Percentiles rank a stretch among this genome's conserved stretches.
These are phyloP conservation scores for Arthroderma sp. DNA, from an alignment of 2,329 filamentous ascomycete genomes.

Conservation along the genomic window DNA sequence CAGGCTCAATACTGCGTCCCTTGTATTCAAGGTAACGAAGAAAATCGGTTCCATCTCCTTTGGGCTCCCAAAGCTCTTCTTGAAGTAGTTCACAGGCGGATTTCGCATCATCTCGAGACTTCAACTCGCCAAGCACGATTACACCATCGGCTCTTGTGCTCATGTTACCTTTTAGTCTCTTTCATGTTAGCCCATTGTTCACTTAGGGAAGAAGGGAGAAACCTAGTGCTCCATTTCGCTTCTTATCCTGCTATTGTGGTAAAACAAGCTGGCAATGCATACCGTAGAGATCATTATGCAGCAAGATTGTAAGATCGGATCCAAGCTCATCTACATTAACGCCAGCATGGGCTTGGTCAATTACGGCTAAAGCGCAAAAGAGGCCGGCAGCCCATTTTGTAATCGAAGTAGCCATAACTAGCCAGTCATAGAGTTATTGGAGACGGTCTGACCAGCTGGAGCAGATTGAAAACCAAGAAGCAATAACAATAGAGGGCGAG, in stretches of 20 bases:
- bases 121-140: not conserved
- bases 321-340: not conserved
- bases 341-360: not conserved
- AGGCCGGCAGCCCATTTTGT: not conserved
- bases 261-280: too few relatives aligned
- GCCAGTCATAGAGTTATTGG: too few relatives aligned
- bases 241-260: not conserved
- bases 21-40: not conserved
- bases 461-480: too few relatives aligned
- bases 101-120: not conserved
- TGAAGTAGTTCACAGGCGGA: not conserved
- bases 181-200: conserved; percentile 36
- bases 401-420: not conserved
- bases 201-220: conserved; percentile 38
- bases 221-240: conserved; percentile 13
- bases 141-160: not conserved
- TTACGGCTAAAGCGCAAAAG: not conserved
- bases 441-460: too few relatives aligned
- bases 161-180: conserved; percentile 31
- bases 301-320: not conserved
- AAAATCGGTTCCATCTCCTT: not conserved
- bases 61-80: not conserved
- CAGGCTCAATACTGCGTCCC: not conserved
- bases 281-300: not conserved
- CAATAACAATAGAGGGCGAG: too few relatives aligned